phyloP scores from a whole-genome alignment of 2,329 filamentous ascomycete genomes.

The Fusarium agapanthi region DNA sequence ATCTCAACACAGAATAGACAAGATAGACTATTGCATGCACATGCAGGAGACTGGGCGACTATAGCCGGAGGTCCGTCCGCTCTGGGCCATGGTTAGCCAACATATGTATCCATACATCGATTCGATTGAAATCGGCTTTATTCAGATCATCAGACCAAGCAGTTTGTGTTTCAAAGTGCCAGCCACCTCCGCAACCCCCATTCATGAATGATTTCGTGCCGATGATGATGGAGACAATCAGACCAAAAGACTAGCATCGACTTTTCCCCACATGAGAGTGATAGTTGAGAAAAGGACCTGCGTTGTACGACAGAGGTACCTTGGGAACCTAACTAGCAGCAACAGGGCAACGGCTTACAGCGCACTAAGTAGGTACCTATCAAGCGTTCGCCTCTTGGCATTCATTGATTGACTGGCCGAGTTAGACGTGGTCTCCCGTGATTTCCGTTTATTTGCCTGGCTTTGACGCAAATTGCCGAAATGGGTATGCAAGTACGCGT shows the following conservation, averaged over 20 bases:
- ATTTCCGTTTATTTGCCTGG: slow-evolving; percentile 3
- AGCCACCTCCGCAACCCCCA: slow-evolving; percentile 3
- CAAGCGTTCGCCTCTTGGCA: not conserved
- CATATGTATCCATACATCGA: not conserved
- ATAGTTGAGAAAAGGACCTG: not conserved
- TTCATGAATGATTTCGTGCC: not conserved
- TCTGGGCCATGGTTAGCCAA: not conserved
- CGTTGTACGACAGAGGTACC: not conserved
- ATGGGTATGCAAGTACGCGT: not conserved
- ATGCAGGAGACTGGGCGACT: not conserved
- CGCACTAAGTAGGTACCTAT: not conserved
- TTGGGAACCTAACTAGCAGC: not conserved
- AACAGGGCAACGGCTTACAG: not conserved
- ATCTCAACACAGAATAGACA: not conserved
- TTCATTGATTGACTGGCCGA: not conserved
- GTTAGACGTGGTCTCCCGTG: not conserved
- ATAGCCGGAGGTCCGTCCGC: not conserved
- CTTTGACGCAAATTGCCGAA: slow-evolving; percentile 5
- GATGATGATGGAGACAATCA: not conserved
- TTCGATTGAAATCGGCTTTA: not conserved
- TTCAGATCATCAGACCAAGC: slow-evolving; percentile 5
- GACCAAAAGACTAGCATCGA: not conserved
- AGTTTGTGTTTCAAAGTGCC: not conserved
- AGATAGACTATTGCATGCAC: not conserved
- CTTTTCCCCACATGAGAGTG: not conserved